Evolutionary conservation across 1,284 basidiomycete genomes (phyloP), one percentile per base, ranked within the genome.

Genomic region (Trametes polyzona): DNA sequence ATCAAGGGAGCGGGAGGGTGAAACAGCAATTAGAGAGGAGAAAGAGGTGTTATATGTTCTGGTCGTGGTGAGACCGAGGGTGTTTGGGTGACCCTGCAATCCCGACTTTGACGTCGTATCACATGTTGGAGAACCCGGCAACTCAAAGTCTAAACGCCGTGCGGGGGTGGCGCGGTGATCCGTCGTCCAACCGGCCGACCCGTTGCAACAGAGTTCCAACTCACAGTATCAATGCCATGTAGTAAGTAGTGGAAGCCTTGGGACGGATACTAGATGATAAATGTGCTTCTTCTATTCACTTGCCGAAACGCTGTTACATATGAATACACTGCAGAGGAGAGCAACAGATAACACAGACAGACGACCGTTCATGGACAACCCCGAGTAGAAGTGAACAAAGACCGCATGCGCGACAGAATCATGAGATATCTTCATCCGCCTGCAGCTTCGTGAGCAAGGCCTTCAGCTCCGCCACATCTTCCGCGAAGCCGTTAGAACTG

Each of bases 401-500:
- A 48, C 3, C 10, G 3, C n/a, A 29, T 14, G 16, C 11, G 11
- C 33, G 10, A 4, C n/a, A n/a, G n/a, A n/a, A 35, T 43, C n/a
- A 55, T 27, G 46, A 47, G 5, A 60, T 33, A 11, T 60, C 57
- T 32, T 65, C 61, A 7, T 65, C 68, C n/a, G 57, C 52, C 56
- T 73, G 67, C n/a, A 90, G 69, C 48, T 79, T 74, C 50, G 73
- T 74, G 65, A 92, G 62, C 50, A 85, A 62, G 26, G 65, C 67
- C 72, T 90, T 88, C 75, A 91, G 64, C 70, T 90, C 88, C 33
- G 83, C 81, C 6, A 90, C 76, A 66, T 92, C 90, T 54, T 83
- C 82, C 65, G 79, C 77, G 55, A 92, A 78, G 1, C 79, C 82
- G 62, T 84, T 85, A 17, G 75, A 75, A 60, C 82, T 83, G 14